Percentiles rank a stretch among this genome's conserved stretches.
phyloP scores from a whole-genome alignment of 2,329 filamentous ascomycete genomes.

The Zopfia rhizophila region DNA sequence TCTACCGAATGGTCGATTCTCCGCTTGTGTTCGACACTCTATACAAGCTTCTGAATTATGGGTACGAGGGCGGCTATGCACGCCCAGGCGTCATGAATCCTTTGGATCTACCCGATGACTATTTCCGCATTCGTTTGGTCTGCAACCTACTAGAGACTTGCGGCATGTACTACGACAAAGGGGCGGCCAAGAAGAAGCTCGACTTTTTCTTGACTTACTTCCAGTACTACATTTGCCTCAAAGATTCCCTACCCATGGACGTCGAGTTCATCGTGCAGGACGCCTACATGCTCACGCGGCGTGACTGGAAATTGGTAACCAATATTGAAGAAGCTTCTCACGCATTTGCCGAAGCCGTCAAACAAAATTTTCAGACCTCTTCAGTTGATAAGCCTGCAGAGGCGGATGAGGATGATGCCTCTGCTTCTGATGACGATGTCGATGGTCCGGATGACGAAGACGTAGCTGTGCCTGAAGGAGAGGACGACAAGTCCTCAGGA shows the following conservation, averaged over 20 bases:
- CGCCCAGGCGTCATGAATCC: conserved; percentile 79
- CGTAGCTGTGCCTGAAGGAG: conserved; percentile 59
- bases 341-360: conserved; percentile 86
- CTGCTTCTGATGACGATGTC: conserved; percentile 79
- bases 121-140: conserved; percentile 91
- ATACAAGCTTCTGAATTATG: conserved; percentile 94
- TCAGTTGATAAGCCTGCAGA: conserved; percentile 76
- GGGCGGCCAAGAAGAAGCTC: conserved; percentile 93
- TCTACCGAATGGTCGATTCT: conserved; percentile 96
- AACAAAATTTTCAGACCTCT: conserved; percentile 85
- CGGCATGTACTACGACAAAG: conserved; percentile 94
- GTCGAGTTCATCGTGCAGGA: conserved; percentile 97
- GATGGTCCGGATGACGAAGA: conserved; percentile 61
- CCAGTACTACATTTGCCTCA: conserved; percentile 94
- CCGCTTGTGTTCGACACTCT: conserved; percentile 94
- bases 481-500: conserved; percentile 60
- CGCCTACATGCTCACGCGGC: conserved; percentile 83
- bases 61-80: conserved; percentile 84
- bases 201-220: conserved; percentile 98
- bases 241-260: conserved; percentile 91
- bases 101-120: conserved; percentile 91
- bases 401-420: conserved; percentile 76
- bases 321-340: conserved; percentile 84
- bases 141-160: conserved; percentile 93
- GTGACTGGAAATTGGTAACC: conserved; percentile 89